Evolutionary conservation across 2,329 filamentous ascomycete species (phyloP), one percentile per base, ranked within the genome.

Genomic region (Epicoccum sorghinum): DNA sequence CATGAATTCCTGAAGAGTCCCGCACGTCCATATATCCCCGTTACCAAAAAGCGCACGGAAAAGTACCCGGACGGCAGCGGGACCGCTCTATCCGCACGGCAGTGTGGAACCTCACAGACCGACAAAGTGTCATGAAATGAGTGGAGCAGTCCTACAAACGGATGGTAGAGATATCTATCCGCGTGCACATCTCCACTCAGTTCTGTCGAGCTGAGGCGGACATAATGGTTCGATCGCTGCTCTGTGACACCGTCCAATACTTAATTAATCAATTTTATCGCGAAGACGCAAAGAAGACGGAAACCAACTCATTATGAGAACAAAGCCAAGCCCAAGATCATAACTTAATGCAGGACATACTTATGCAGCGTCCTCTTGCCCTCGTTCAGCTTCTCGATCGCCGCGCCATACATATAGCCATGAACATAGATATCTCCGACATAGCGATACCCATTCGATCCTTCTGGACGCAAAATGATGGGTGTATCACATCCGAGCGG

Each of bases 401-500:
- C 73, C 46, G 60, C 52, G 0, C 73, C 71, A 24, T 68, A 30
- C 73, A 77, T 77, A 25, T 72, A 75, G 0, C 66, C 64, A 52
- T 75, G 59, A 4, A 77, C 41, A 44, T 75, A 77, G 1, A 65
- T 59, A 42, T 77, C 73, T 0, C 75, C 73, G 1, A 76, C 64
- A 41, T 67, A 72, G 6, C 61, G 54, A 55, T 67, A 73, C 54
- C 67, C 69, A 4, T 54, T 48, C 35, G 41, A 13, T 64, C 68
- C 10, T 70, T 64, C 0, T 49, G 59, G 1, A 12, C 73, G 62
- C 7, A 75, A 57, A 2, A 75, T 36, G 9, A 75, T 58, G 0
- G 72, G 72, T 1, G 75, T 77, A 3, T 47, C 57, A 47, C 73
- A 77, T 0, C 75, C 75, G 1, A 74, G 54, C 0, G 75, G 73